phyloP scores from a whole-genome alignment of 805 yeast species.

The Monosporozyma servazzii region DNA sequence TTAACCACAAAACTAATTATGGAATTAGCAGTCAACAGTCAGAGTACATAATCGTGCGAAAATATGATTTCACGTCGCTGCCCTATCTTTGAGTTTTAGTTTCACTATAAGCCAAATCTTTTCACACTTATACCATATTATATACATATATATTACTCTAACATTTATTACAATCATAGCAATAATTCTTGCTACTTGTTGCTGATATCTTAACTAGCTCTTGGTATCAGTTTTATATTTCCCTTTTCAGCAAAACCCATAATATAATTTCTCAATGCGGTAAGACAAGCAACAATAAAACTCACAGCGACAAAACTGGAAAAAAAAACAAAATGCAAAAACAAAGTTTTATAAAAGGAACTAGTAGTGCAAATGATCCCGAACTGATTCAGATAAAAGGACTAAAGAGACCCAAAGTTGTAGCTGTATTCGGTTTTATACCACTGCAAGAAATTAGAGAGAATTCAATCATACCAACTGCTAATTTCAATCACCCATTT shows the following conservation, averaged over 20 bases:
- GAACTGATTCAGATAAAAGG: background rate
- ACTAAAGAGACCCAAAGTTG: background rate
- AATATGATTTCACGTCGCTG: too few relatives aligned
- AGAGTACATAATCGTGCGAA: constrained; percentile 29
- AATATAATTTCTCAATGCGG: background rate
- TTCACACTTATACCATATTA: background rate
- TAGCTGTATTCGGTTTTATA: background rate
- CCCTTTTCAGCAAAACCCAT: background rate
- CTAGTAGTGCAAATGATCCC: background rate
- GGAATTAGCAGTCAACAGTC: constrained; percentile 95
- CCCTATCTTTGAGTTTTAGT: background rate
- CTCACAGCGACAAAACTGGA: background rate
- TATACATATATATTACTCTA: background rate
- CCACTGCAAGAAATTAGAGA: background rate
- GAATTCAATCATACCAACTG: background rate
- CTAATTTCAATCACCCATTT: background rate
- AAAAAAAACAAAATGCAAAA: background rate
- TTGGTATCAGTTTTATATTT: background rate
- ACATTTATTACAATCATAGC: background rate
- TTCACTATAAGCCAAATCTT: too few relatives aligned
- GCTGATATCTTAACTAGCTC: background rate
- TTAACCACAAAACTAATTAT: constrained; percentile 84
- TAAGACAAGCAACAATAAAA: background rate
- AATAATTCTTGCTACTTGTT: background rate
- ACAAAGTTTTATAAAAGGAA: background rate